Conservation (phyloP, 495 filamentous ascomycete species). For the Penicillium maclennaniae region DNA sequence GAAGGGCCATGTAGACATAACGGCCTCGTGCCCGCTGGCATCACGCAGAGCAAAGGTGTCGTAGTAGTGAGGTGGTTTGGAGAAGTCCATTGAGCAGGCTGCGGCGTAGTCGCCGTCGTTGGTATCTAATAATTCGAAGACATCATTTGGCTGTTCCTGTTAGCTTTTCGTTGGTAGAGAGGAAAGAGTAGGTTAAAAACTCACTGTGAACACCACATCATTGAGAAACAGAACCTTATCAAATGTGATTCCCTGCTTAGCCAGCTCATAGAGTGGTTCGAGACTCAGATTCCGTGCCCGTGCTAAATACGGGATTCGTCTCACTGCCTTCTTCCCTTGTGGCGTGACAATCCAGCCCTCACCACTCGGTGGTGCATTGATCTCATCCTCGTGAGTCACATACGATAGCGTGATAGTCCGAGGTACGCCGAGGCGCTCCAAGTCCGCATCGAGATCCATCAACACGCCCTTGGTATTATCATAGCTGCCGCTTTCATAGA, state of each 20-base stretch:
- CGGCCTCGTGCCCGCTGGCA: slow-evolving; percentile 53
- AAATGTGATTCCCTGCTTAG: slow-evolving; percentile 47
- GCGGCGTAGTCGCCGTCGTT: slow-evolving; percentile 71
- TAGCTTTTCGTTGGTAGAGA: neutral
- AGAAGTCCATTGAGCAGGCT: slow-evolving; percentile 77
- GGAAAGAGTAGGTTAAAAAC: slow-evolving; percentile 12
- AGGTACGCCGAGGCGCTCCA: slow-evolving; percentile 50
- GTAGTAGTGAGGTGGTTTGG: slow-evolving; percentile 64
- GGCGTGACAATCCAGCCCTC: slow-evolving; percentile 58
- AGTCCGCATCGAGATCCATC: slow-evolving; percentile 50
- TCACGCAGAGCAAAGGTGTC: slow-evolving; percentile 86
- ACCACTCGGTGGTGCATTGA: slow-evolving; percentile 31
- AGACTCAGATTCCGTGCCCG: slow-evolving; percentile 56
- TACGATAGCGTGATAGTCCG: slow-evolving; percentile 51
- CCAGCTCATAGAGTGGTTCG: slow-evolving; percentile 44
- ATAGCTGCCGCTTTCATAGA: slow-evolving; percentile 69
- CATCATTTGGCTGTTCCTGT: slow-evolving; percentile 51
- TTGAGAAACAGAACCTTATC: slow-evolving; percentile 71
- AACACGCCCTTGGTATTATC: slow-evolving; percentile 66
- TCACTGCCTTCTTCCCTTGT: slow-evolving; percentile 47
- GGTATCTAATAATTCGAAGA: slow-evolving; percentile 67
- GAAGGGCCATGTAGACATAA: slow-evolving; percentile 72
- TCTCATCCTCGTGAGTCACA: slow-evolving; percentile 54
- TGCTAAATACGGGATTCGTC: slow-evolving; percentile 69
- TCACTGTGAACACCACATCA: slow-evolving; percentile 69